Base-by-base conservation (phyloP, 257 asterid species). In the Buddleja alternifolia region DNA sequence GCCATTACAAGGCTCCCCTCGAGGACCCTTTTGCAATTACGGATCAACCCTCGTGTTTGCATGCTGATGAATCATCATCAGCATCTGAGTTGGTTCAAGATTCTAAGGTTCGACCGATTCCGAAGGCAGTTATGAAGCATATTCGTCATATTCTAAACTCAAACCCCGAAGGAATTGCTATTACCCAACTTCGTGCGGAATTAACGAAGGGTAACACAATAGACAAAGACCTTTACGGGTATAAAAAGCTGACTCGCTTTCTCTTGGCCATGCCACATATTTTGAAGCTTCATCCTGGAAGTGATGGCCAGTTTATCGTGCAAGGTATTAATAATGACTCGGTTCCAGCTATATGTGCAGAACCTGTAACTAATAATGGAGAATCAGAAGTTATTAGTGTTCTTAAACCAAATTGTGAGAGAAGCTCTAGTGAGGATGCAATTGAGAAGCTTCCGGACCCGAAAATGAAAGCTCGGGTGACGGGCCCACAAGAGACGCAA, bases 251-350 rank as follows among this genome's bases (percentile, higher is more conserved):
- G 80, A 74, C 95, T 55, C 86, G 83, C 55, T 90, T 93, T 79
- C 96, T 93, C 53, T 57, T 61, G 12, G 90, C 97, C 15, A 84
- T 90, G 96, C 96, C 97, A 25, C 73, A 67, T 36, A 39, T 85
- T 70, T 67, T 87, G 53, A 83, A 79, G 88, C 81, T 93, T 57
- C 79, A 77, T 61, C 24, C 71, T 14, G 71, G 4, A 66, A 53
- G 51, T 41, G 85, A 80, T 67, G 92, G 89, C 47, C 65, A 68
- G 40, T 67, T 69, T 75, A 16, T 83, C 25, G 88, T 77, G 11
- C 77, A 29, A 53, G 64, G 78, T 23, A 72, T 75, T 37, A 53
- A 52, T 15, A 90, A 80, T 57, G 90, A 79, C 24, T 57, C 71
- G 8, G 64, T 17, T 62, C 63, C 80, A 47, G 66, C 75, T 59